Percentiles rank a stretch among this genome's conserved stretches.
Conservation (phyloP, 495 filamentous ascomycete species). For the Aspergillus egyptiacus region DNA sequence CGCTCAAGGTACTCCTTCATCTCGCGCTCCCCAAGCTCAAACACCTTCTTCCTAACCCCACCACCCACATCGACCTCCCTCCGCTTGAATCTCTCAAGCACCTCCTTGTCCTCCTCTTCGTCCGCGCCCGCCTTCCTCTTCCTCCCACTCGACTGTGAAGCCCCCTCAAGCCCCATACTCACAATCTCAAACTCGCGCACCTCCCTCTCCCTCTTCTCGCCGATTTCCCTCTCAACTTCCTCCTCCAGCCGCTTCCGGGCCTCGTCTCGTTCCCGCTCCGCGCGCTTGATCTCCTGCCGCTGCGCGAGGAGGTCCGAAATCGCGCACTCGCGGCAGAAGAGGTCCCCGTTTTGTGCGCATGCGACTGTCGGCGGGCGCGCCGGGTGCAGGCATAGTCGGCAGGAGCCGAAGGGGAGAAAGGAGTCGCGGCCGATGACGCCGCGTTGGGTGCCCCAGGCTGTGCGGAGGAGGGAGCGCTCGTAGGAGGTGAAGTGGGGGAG, state of each 20-base stretch:
- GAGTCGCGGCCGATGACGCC: constrained; percentile 89
- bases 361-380: constrained; percentile 79
- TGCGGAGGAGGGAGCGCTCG: constrained; percentile 74
- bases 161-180: constrained; percentile 38
- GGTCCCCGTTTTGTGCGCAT: constrained; percentile 69
- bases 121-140: constrained; percentile 22
- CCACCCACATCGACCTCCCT: constrained; percentile 59
- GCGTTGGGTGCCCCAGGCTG: constrained; percentile 71
- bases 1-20: constrained; percentile 62
- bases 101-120: constrained; percentile 17
- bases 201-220: constrained; percentile 31
- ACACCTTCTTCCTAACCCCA: constrained; percentile 46
- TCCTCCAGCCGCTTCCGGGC: constrained; percentile 36
- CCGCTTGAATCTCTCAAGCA: constrained; percentile 39
- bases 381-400: constrained; percentile 80
- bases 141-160: constrained; percentile 16
- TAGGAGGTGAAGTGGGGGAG: constrained; percentile 93
- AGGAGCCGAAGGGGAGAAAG: constrained; percentile 88
- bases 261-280: constrained; percentile 61
- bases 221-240: constrained; percentile 33
- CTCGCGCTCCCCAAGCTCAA: constrained; percentile 78
- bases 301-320: constrained; percentile 86
- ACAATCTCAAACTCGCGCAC: constrained; percentile 37
- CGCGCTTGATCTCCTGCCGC: constrained; percentile 83
- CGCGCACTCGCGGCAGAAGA: constrained; percentile 97